A percentile compares a stretch with the other conserved stretches of the same genome.
phyloP scores from a whole-genome alignment of 441 rosid genomes.

The Biscutella auriculata region DNA sequence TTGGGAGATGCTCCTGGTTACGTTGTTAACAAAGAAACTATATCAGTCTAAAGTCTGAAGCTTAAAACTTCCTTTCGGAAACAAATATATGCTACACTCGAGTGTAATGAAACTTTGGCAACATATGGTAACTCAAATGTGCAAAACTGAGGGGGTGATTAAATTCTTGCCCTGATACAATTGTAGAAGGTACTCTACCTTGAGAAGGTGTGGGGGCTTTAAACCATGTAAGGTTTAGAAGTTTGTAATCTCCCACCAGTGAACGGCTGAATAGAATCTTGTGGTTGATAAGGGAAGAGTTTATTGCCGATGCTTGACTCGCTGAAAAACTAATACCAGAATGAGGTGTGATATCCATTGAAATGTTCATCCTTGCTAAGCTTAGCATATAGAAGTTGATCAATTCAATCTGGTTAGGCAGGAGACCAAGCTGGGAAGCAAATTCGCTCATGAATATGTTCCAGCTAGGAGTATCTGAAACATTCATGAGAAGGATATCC shows the following conservation, averaged over 20 bases:
- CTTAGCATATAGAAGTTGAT: conserved; percentile 63
- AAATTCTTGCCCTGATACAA: conserved; percentile 1
- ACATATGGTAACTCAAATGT: background rate
- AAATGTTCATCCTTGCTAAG: conserved; percentile 69
- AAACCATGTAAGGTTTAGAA: conserved; percentile 83
- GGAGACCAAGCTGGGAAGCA: conserved; percentile 70
- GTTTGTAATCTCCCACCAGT: conserved; percentile 71
- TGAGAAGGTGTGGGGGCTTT: conserved; percentile 59
- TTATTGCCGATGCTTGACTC: conserved; percentile 56
- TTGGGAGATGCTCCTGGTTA: background rate
- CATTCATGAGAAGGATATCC: conserved; percentile 78
- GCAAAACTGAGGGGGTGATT: background rate
- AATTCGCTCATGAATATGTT: conserved; percentile 47
- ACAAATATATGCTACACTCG: background rate
- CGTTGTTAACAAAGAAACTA: background rate
- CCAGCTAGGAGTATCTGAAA: conserved; percentile 68
- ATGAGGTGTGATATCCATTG: conserved; percentile 85
- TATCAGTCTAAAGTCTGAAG: background rate
- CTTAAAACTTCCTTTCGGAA: background rate
- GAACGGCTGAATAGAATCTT: conserved; percentile 51
- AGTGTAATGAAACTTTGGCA: background rate
- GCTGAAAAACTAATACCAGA: conserved; percentile 73
- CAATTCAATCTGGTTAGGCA: conserved; percentile 63
- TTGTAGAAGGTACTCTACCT: conserved; percentile 34
- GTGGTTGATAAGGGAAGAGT: conserved; percentile 59